phyloP scores from a whole-genome alignment of 2,329 filamentous ascomycete species.

The Chaetomiaceae sp. region DNA sequence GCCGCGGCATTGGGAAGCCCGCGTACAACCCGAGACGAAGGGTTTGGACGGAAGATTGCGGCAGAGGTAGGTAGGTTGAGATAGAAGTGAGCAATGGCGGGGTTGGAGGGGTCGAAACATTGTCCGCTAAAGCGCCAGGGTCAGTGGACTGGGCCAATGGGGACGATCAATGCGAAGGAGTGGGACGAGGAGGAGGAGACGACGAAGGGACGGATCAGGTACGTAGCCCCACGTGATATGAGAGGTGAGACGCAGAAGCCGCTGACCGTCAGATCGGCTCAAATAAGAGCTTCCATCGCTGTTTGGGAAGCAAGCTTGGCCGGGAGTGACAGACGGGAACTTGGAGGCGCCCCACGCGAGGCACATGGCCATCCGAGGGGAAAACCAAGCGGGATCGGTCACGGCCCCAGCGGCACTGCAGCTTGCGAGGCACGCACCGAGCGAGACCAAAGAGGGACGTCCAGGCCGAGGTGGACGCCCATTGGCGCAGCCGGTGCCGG shows the following conservation, averaged over 20 bases:
- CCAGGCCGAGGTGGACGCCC: slow-evolving; percentile 1
- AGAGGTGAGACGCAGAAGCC: slow-evolving; percentile 12
- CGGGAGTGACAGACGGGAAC: too few relatives aligned
- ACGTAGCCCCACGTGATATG: slow-evolving; percentile 20
- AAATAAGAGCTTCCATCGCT: neutral
- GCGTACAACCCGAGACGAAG: slow-evolving; percentile 29
- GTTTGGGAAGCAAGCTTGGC: too few relatives aligned
- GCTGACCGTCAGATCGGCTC: neutral
- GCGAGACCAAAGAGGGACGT: slow-evolving; percentile 13
- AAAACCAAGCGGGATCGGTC: too few relatives aligned
- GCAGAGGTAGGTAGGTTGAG: slow-evolving; percentile 29
- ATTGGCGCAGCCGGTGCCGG: slow-evolving; percentile 12
- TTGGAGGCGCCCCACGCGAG: too few relatives aligned
- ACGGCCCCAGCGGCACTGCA: slow-evolving; percentile 3
- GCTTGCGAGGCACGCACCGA: slow-evolving; percentile 7
- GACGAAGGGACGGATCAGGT: slow-evolving; percentile 9
- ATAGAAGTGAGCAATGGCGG: slow-evolving; percentile 32
- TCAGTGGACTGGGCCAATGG: slow-evolving; percentile 23
- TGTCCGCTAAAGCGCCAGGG: slow-evolving; percentile 24
- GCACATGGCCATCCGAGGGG: too few relatives aligned
- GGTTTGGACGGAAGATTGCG: slow-evolving; percentile 27
- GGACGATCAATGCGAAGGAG: slow-evolving; percentile 3
- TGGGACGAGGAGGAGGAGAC: slow-evolving; percentile 3
- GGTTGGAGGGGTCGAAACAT: slow-evolving; percentile 37
- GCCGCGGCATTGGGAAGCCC: slow-evolving; percentile 32